phyloP scores from a whole-genome alignment of 202 grass and related monocot genomes.

The Bolboschoenoplectus hybrid region DNA sequence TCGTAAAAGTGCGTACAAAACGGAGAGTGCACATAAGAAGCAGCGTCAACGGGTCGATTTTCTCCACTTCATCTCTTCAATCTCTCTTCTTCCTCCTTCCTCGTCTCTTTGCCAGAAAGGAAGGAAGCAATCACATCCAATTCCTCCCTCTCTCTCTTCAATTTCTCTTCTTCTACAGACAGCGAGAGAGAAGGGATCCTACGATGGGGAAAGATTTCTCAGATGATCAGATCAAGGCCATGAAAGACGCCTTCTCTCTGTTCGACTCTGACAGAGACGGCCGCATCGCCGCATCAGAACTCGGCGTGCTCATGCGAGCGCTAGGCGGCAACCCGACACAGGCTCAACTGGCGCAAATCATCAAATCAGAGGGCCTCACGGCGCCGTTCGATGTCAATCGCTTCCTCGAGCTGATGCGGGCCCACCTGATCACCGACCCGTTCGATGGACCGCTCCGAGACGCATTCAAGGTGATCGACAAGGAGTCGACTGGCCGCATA shows the following conservation, averaged over 20 bases:
- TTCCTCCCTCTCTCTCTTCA: neutral
- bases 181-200: neutral
- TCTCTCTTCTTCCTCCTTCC: slow-evolving; percentile 30
- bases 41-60: slow-evolving; percentile 15
- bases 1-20: neutral
- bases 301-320: slow-evolving; percentile 94
- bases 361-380: slow-evolving; percentile 68
- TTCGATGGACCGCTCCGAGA: slow-evolving; percentile 89
- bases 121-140: slow-evolving; percentile 10
- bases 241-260: slow-evolving; percentile 93
- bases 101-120: slow-evolving; percentile 23
- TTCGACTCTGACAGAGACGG: slow-evolving; percentile 97
- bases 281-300: slow-evolving; percentile 79
- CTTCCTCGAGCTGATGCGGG: slow-evolving; percentile 89
- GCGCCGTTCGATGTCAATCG: slow-evolving; percentile 84
- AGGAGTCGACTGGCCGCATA: slow-evolving; percentile 72
- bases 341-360: slow-evolving; percentile 85
- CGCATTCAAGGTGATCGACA: slow-evolving; percentile 99
- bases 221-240: slow-evolving; percentile 83
- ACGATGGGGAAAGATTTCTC: slow-evolving; percentile 76
- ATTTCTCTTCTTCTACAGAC: neutral
- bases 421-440: slow-evolving; percentile 79
- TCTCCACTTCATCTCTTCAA: neutral
- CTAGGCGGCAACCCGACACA: slow-evolving; percentile 94
- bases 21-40: slow-evolving; percentile 8